These are phyloP conservation scores for Arthromyces matolae DNA, from an alignment of 768 basidiomycete species.

Conservation along the genomic window DNA sequence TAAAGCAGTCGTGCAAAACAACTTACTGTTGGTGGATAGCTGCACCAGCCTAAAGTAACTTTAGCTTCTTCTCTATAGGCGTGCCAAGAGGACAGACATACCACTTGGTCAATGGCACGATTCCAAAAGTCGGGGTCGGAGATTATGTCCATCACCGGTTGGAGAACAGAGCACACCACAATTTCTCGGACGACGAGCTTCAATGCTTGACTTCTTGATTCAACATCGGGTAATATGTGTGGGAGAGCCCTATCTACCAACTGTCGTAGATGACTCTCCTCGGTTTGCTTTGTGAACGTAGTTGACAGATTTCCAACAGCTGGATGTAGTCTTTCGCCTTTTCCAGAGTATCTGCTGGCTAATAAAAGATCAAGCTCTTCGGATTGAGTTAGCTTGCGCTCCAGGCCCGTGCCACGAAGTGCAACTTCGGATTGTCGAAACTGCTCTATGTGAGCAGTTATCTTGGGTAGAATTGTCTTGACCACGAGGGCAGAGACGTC, in stretches of 20 bases:
- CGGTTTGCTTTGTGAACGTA: slow-evolving; percentile 83
- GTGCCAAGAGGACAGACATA: slow-evolving; percentile 36
- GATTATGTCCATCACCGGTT: slow-evolving; percentile 89
- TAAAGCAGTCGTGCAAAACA: too few relatives aligned
- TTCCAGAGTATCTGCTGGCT: slow-evolving; percentile 74
- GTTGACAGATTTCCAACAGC: slow-evolving; percentile 88
- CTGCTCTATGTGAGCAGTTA: slow-evolving; percentile 86
- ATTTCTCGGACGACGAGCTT: slow-evolving; percentile 78
- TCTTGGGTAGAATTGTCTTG: slow-evolving; percentile 80
- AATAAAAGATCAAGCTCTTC: slow-evolving; percentile 86
- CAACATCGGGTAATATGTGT: slow-evolving; percentile 70
- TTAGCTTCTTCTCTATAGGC: neutral
- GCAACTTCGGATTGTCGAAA: slow-evolving; percentile 89
- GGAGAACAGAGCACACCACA: slow-evolving; percentile 73
- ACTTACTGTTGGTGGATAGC: slow-evolving; percentile 49
- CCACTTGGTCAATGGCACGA: slow-evolving; percentile 84
- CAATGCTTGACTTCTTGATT: slow-evolving; percentile 66
- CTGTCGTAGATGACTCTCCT: slow-evolving; percentile 78
- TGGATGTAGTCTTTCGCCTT: slow-evolving; percentile 68
- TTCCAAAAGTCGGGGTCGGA: slow-evolving; percentile 99
- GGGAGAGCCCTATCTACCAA: slow-evolving; percentile 72
- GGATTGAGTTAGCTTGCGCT: slow-evolving; percentile 81
- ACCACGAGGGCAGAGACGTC: slow-evolving; percentile 79
- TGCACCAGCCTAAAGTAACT: slow-evolving; percentile 39
- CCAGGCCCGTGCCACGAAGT: slow-evolving; percentile 76